Base-by-base conservation (phyloP, 768 basidiomycete species). In the Boletus rufocinnamomeus region DNA sequence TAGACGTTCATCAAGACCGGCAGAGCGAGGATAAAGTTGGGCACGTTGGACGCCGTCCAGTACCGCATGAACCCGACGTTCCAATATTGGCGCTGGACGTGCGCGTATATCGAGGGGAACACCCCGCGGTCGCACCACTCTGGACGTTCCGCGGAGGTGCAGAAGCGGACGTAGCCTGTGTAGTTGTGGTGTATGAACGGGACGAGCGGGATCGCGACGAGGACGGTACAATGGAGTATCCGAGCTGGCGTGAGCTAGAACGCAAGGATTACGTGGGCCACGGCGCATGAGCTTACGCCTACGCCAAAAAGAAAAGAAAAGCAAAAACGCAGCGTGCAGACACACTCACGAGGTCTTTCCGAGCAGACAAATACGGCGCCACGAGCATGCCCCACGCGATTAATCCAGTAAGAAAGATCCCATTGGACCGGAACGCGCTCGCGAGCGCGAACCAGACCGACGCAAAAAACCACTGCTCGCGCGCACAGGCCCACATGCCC, bases 81-180 rank as follows among this genome's bases (percentile, higher is more conserved):
- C 97, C 96, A 99, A 72, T 98, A 98, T 53, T 81, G 78, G 6
- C 74, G 75, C 70, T 99, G 96, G 2, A 90, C 89, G 67, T 92
- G 83, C 11, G 83, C 75, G 72, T 98, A 99, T 55, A 93, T 85
- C 16, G 84, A 83, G 0, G 94, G 93, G 6, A 85, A 66, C 25
- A 69, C 58, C 6, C 21, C 49, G 3, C 14, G 55, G 3, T 70
- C 52, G 72, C 96, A 98, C 95, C 95, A 98, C 5, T 52, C 66
- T 10, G 76, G 71, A 30, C 66, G 61, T 34, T 56, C 28, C 58
- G 56, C 4, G 30, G 61, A 47, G 17, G 54, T 48, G 72, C 96
- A 99, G 70, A 94, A 95, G 0, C 75, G 65, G 21, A 63, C 47
- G 69, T 90, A 94, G 4, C 87, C 91, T 46, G 75, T 68, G 58